These are phyloP conservation scores for Agaricales sp. DNA, from an alignment of 1,284 basidiomycete genomes.

Conservation along the genomic window DNA sequence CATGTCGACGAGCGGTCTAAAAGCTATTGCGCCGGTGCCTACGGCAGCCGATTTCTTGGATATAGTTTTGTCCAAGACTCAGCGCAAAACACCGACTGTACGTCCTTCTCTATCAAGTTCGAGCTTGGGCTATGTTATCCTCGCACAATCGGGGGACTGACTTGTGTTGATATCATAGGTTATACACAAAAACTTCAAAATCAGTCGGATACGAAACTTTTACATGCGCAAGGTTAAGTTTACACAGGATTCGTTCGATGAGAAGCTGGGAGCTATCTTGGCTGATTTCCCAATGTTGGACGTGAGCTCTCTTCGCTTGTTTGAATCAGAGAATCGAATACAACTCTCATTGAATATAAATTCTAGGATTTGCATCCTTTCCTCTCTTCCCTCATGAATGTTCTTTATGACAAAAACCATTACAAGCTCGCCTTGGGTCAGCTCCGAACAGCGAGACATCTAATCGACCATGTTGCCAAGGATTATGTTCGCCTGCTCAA, in stretches of 20 bases:
- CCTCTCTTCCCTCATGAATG: slow-evolving; percentile 88
- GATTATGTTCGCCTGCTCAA: slow-evolving; percentile 93
- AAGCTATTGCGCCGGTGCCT: slow-evolving; percentile 95
- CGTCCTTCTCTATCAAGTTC: slow-evolving; percentile 12
- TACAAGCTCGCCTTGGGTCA: slow-evolving; percentile 97
- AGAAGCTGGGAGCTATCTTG: slow-evolving; percentile 91
- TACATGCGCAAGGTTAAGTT: slow-evolving; percentile 99
- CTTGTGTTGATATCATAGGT: slow-evolving; percentile 35
- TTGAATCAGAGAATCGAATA: no score
- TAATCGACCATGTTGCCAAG: slow-evolving; percentile 92
- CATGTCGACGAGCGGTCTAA: slow-evolving; percentile 84
- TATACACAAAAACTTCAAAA: slow-evolving; percentile 99
- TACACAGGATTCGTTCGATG: slow-evolving; percentile 95
- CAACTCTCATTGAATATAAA: slow-evolving; percentile 7
- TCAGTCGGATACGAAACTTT: slow-evolving; percentile 87
- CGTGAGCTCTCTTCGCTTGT: slow-evolving; percentile 37
- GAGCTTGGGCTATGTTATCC: neutral
- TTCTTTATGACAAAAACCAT: slow-evolving; percentile 97
- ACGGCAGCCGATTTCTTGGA: slow-evolving; percentile 93
- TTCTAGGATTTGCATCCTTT: slow-evolving; percentile 93
- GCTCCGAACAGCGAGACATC: slow-evolving; percentile 84
- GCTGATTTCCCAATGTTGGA: slow-evolving; percentile 96
- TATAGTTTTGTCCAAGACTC: slow-evolving; percentile 89
- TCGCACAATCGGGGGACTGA: no score
- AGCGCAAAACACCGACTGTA: slow-evolving; percentile 95